These are phyloP conservation scores for Spizellomyces sp. DNA, from an alignment of 192 early-diverging fungal genomes.

Conservation along the genomic window DNA sequence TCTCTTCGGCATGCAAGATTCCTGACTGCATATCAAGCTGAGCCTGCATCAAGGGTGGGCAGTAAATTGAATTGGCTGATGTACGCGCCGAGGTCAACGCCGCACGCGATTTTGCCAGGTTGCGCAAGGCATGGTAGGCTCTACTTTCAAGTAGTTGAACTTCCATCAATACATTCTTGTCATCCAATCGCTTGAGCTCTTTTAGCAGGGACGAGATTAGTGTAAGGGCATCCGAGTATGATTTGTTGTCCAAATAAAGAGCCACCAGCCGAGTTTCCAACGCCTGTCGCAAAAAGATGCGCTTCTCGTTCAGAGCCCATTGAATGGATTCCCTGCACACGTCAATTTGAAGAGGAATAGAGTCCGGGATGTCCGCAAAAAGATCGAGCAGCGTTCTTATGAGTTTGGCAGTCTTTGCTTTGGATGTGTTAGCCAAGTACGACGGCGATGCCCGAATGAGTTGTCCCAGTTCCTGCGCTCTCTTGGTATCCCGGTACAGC, in stretches of 20 bases:
- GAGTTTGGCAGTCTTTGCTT: conserved; percentile 96
- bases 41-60: conserved; percentile 95
- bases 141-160: conserved; percentile 95
- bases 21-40: conserved; percentile 96
- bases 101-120: conserved; percentile 94
- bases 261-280: conserved; percentile 91
- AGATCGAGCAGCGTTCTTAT: conserved; percentile 84
- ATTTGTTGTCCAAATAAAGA: conserved; percentile 89
- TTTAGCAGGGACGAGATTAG: conserved; percentile 84
- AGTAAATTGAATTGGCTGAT: conserved; percentile 96
- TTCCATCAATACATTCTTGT: conserved; percentile 97
- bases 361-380: conserved; percentile 86
- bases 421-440: conserved; percentile 82
- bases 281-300: conserved; percentile 92
- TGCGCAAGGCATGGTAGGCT: conserved; percentile 88
- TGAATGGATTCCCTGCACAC: conserved; percentile 94
- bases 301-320: conserved; percentile 90
- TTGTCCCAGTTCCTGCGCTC: conserved; percentile 71
- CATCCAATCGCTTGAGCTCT: conserved; percentile 98
- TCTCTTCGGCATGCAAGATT: conserved; percentile 96
- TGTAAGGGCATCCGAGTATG: conserved; percentile 88
- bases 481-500: conserved; percentile 71
- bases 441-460: conserved; percentile 81
- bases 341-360: conserved; percentile 85
- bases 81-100: conserved; percentile 95